Evolutionary conservation across 345 rosid species (phyloP), one percentile per base, ranked within the genome.

Genomic region (Corymbia maculata): DNA sequence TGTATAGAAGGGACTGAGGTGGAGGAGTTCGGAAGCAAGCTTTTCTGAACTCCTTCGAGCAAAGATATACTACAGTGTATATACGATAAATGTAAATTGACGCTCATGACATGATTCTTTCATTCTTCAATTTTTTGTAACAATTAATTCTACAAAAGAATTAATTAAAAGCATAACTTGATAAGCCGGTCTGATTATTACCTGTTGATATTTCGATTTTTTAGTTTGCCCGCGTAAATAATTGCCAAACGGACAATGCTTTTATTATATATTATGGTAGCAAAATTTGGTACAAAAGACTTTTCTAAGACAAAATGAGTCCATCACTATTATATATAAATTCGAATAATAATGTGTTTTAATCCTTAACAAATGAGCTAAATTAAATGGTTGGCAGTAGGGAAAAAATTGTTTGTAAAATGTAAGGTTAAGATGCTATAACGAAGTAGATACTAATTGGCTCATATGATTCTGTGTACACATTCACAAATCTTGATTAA

Each of bases 11-110:
- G 91, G 45, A 66, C 45, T 5, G 51, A 82, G 61, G 6, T 91
- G 9, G 90, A 92, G 55, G 94, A 93, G 85, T 93, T 93, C 26
- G 94, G n/a, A 49, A 88, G 94, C 92, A 93, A 93, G 59, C 93
- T 93, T 16, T 88, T 93, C 36, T 93, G 87, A 92, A 49, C 22
- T 30, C 28, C 17, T 75, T 79, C 1, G 36, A 32, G 6, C 42
- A 28, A 19, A 28, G 1, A 30, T 28, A 45, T 22, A n/a, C 50
- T 36, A 4, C 3, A 10, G n/a, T 24, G 64, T 53, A 53, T 19
- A 19, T 36, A 50, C 51, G 51, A 6, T 47, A 47, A 6, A 47
- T 47, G 49, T 8, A 47, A 6, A 47, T 4, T 47, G 49, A 47
- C 6, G 49, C 49, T 47, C 49, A 47, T 47, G 8, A 47, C 49